Evolutionary conservation across 2,329 filamentous ascomycete species (phyloP), one percentile per base, ranked within the genome.

Genomic region (Spiromastix sp.): DNA sequence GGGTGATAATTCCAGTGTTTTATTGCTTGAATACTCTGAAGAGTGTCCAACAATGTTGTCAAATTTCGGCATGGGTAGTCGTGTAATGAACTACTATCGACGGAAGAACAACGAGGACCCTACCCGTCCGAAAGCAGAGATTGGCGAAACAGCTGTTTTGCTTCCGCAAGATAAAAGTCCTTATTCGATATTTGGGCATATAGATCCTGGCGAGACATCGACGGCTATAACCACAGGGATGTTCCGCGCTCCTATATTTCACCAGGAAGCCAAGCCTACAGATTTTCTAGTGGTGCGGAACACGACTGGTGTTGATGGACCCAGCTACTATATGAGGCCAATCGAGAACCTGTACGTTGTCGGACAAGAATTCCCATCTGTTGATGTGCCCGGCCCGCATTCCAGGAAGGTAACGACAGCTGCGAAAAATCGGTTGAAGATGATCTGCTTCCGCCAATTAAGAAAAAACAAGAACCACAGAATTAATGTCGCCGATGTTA

Each of bases 31-130:
- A 59, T 98, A 98, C 56, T 93, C 85, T 6, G 91, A 98, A 59
- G 86, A 95, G 51, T 81, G 85, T 43, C 91, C 91, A 1, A 82
- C 81, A 7, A 85, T 93, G 40, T 67, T 98, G 42, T 95, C 89
- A 28, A 95, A 93, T 54, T 94, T 95, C 51, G 91, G 89, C 45
- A 98, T 98, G 91, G 87, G 87, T 34, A 93, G 81, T 56, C 82
- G 86, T 35, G 74, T 98, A 39, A 85, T 96, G 66, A 96, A 98
- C 59, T 98, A 96, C 60, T 95, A 95, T 55, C 82, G 85, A 25
- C 78, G 87, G 40, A 85, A 85, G 50, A 82, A 85, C 53, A 74
- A 63, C 21, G 84, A 93, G 30, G 84, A 91, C 41, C 74, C 77
- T 32, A 71, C 75, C 34, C 72, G 84, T 1, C 82, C 85, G 1